Evolutionary conservation across 148 eudicot genomes (phyloP).

Genomic region (Vaccinium darrowii): DNA sequence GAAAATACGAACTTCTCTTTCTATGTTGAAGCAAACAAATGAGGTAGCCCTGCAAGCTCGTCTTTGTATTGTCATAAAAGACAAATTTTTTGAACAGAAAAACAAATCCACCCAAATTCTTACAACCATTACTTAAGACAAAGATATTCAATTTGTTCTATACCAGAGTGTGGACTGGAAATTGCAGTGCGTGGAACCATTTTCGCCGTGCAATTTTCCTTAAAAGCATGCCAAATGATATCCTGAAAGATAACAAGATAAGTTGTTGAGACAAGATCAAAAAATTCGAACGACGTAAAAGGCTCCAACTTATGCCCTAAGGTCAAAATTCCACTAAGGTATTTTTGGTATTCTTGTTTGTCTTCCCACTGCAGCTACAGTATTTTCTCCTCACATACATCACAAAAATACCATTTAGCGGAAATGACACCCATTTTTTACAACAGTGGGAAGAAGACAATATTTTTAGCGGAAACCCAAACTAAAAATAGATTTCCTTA

Average conservation of each 20-base stretch:
- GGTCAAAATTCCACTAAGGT: no score
- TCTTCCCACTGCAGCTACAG: no score
- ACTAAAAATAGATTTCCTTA: background rate
- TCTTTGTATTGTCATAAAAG: background rate
- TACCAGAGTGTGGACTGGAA: slow-evolving; percentile 65
- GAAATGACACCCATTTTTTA: no score
- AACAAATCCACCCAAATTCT: background rate
- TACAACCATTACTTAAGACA: background rate
- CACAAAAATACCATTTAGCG: no score
- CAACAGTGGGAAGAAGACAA: no score
- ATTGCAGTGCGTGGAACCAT: slow-evolving; percentile 48
- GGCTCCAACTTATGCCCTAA: background rate
- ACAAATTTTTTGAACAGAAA: background rate
- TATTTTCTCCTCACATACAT: no score
- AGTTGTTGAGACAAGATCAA: background rate
- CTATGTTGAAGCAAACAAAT: background rate
- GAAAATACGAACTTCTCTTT: background rate
- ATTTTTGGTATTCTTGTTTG: no score
- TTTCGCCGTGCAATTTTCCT: slow-evolving; percentile 54
- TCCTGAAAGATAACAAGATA: slow-evolving; percentile 40
- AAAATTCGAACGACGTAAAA: background rate
- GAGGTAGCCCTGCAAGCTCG: background rate
- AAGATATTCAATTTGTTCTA: slow-evolving; percentile 8
- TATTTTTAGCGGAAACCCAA: background rate
- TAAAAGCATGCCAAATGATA: slow-evolving; percentile 59